Evolutionary conservation across 1,284 basidiomycete genomes (phyloP), one percentile per base, ranked within the genome.

Genomic region (Pascua guehoae): DNA sequence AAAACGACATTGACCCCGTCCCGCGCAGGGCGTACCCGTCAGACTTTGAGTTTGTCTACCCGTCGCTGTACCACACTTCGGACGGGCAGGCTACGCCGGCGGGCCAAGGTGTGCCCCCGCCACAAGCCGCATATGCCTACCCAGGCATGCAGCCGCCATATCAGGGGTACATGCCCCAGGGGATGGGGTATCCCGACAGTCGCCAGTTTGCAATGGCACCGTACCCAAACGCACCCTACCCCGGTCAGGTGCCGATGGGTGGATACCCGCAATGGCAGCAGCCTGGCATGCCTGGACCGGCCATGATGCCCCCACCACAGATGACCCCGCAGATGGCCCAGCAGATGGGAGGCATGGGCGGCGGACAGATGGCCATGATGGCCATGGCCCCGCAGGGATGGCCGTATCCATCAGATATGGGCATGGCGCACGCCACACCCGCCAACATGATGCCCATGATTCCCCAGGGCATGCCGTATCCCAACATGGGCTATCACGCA

Each of bases 1-100:
- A 70, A 12, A 68, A 70, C n/a, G 72, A 73, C n/a, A 53, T 66
- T 14, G 72, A 73, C 53, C 62, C 66, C 11, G 66, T 72, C 1
- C 66, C 72, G 16, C 56, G 71, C 40, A 62, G 66, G 8, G 38
- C 56, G 37, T 67, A 66, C 47, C 56, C 47, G 2, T 40, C 52
- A 0, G 53, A 62, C 16, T 66, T 54, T 45, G 69, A 74, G 45
- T 64, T 67, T 8, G 62, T 71, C 18, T 74, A 70, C 49, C 65
- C 71, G 1, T 72, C 71, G 3, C 55, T 73, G 18, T 72, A 69
- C 41, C 65, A 71, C 41, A 61, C 68, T 10, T 55, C 53, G 17
- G 54, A 62, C 16, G 17, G 37, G 8, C 50, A 53, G n/a, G 41
- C 52, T 1, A 18, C 48, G 9, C 41, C 55, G 5, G 17, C 39